Evolutionary conservation across 257 asterid genomes (phyloP).

Genomic region (Hygrophila difformis): DNA sequence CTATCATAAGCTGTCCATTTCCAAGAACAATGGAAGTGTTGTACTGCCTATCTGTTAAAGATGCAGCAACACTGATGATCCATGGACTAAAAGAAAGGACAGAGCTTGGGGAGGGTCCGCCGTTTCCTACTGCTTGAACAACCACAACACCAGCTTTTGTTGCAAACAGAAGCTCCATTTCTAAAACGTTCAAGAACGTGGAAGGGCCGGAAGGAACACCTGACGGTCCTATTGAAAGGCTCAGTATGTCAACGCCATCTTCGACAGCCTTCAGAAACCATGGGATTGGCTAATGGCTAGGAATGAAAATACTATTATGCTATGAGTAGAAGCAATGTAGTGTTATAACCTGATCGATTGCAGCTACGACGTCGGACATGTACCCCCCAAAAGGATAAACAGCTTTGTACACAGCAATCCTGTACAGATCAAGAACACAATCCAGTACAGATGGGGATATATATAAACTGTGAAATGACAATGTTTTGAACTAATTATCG

Average conservation of each 20-base stretch:
- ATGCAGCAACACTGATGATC: conserved; percentile 61
- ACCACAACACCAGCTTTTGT: conserved; percentile 60
- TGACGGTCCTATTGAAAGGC: conserved; percentile 66
- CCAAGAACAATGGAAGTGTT: conserved; percentile 39
- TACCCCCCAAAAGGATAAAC: conserved; percentile 53
- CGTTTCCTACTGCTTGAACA: conserved; percentile 68
- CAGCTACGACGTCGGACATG: conserved; percentile 75
- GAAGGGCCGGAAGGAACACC: conserved; percentile 42
- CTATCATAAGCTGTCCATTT: conserved; percentile 34
- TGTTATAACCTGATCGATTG: conserved; percentile 51
- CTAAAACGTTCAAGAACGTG: conserved; percentile 50
- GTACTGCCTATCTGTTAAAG: conserved; percentile 50
- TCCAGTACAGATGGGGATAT: no score
- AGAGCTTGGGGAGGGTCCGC: conserved; percentile 54
- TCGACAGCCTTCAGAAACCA: conserved; percentile 72
- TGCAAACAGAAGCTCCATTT: conserved; percentile 54
- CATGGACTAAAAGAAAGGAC: conserved; percentile 67
- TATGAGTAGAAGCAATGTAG: no score
- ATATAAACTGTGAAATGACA: no score
- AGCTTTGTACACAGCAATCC: conserved; percentile 70
- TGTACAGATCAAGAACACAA: conserved; percentile 13
- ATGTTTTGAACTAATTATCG: background rate
- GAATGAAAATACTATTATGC: background rate
- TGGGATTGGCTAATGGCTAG: conserved; percentile 1
- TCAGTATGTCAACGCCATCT: conserved; percentile 71